phyloP scores from a whole-genome alignment of 1,284 basidiomycete species.

The Apiotrichum gracile region DNA sequence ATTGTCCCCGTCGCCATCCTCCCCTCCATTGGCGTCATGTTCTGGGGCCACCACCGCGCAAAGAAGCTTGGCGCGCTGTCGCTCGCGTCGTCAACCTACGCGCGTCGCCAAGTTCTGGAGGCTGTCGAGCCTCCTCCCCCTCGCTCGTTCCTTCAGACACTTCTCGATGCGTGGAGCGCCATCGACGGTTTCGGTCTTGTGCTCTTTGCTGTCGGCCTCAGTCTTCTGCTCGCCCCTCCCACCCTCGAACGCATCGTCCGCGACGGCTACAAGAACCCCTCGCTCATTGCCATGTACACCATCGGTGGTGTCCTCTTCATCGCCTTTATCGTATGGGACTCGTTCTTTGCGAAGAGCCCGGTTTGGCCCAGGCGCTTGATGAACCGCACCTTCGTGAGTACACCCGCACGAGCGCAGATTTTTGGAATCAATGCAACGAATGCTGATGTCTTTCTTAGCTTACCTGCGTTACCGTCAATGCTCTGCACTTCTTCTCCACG shows the following conservation, averaged over 20 bases:
- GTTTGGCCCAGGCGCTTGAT: conserved; percentile 47
- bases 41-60: conserved; percentile 2
- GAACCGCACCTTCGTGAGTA: conserved; percentile 43
- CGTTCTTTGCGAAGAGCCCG: conserved; percentile 40
- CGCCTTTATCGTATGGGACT: conserved; percentile 44
- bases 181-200: conserved; percentile 46
- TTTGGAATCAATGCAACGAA: too few relatives aligned
- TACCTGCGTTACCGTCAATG: conserved; percentile 30
- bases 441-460: too few relatives aligned
- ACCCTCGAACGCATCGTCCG: conserved; percentile 36
- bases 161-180: conserved; percentile 14
- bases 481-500: conserved; percentile 33
- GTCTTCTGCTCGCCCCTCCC: conserved; percentile 44
- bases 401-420: not conserved
- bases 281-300: conserved; percentile 48
- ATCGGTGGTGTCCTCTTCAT: conserved; percentile 45
- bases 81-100: conserved; percentile 38
- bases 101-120: conserved; percentile 3
- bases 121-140: not conserved
- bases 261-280: conserved; percentile 43
- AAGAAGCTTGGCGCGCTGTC: conserved; percentile 11
- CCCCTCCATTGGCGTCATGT: conserved; percentile 25
- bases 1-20: conserved; percentile 32
- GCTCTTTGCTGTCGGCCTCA: conserved; percentile 42
- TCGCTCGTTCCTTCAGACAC: not conserved